These are phyloP conservation scores for Barbatosphaeria neglecta DNA, from an alignment of 495 filamentous ascomycete species.

Conservation along the genomic window DNA sequence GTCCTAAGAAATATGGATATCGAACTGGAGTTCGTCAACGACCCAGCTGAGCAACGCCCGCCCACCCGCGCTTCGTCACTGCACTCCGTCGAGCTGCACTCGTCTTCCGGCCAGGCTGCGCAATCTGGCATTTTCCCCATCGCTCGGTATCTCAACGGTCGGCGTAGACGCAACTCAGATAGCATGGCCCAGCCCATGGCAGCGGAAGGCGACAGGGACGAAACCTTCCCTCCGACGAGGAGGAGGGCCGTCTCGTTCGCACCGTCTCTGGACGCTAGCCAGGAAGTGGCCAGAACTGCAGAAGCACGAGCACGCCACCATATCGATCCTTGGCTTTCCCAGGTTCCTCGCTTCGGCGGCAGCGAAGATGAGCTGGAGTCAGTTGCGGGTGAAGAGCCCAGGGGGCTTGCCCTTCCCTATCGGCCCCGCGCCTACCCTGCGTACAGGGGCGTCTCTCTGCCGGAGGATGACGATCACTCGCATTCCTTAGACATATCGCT, in stretches of 20 bases:
- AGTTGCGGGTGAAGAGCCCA: background rate
- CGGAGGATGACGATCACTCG: background rate
- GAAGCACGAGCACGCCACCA: background rate
- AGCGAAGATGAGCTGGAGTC: background rate
- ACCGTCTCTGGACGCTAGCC: background rate
- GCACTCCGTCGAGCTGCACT: background rate
- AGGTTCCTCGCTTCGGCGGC: background rate
- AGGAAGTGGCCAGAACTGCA: background rate
- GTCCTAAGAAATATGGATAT: slow-evolving; percentile 21
- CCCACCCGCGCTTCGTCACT: background rate
- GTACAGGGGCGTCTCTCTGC: background rate
- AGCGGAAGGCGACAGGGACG: background rate
- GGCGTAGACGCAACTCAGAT: background rate
- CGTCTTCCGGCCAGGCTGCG: background rate
- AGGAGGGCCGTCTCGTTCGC: background rate
- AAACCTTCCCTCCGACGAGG: background rate
- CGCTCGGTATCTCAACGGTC: background rate
- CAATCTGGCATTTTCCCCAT: background rate
- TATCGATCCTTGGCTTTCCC: background rate
- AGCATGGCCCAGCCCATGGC: background rate
- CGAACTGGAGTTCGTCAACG: slow-evolving; percentile 13
- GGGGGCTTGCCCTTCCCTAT: background rate
- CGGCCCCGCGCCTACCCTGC: background rate
- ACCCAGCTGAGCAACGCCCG: slow-evolving; percentile 1
- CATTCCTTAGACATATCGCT: background rate